These are phyloP conservation scores for Pestalotiopsis sp. DNA, from an alignment of 2,329 filamentous ascomycete species.

Conservation along the genomic window DNA sequence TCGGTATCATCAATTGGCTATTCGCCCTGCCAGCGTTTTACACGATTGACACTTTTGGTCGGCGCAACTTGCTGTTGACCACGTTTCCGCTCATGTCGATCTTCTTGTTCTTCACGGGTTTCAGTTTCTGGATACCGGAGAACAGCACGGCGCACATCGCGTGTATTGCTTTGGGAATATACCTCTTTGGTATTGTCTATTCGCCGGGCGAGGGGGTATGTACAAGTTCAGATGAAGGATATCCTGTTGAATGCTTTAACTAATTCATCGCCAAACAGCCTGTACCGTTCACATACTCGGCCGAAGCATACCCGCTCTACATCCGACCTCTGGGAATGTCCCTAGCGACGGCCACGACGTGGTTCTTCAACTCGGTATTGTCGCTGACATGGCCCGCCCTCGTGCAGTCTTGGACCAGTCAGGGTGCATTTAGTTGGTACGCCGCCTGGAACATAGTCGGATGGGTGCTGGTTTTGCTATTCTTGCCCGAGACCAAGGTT, in stretches of 20 bases:
- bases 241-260: not conserved
- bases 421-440: conserved; percentile 53
- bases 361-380: conserved; percentile 44
- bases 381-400: conserved; percentile 51
- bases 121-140: conserved; percentile 47
- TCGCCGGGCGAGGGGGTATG: conserved; percentile 62
- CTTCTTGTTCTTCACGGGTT: conserved; percentile 49
- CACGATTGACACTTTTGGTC: conserved; percentile 70
- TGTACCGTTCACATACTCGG: conserved; percentile 69
- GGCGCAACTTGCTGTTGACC: conserved; percentile 62
- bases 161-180: conserved; percentile 51
- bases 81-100: conserved; percentile 69
- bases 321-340: conserved; percentile 66
- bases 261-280: conserved; percentile 26
- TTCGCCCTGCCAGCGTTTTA: conserved; percentile 66
- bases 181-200: conserved; percentile 53
- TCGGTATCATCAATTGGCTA: conserved; percentile 66
- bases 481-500: conserved; percentile 44
- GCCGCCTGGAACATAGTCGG: conserved; percentile 50
- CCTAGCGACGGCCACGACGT: conserved; percentile 55
- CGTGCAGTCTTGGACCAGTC: conserved; percentile 43
- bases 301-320: conserved; percentile 67
- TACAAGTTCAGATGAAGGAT: not conserved
- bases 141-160: conserved; percentile 39
- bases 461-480: conserved; percentile 44